phyloP scores from a whole-genome alignment of 2,329 filamentous ascomycete species.

The Xylaria sp. region DNA sequence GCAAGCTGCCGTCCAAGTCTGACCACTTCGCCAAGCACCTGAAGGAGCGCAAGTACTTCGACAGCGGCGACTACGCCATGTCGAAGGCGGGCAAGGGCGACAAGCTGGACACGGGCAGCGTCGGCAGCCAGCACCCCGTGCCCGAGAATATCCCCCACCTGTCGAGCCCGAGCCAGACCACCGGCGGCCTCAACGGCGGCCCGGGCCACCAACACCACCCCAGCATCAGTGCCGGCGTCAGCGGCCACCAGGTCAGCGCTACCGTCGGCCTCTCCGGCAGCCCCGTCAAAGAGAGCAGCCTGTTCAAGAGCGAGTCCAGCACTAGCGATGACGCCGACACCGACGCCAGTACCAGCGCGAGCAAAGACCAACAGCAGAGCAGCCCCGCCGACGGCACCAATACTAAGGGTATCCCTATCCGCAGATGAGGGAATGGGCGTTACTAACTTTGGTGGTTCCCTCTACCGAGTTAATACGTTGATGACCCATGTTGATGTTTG shows the following conservation, averaged over 20 bases:
- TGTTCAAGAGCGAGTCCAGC: conserved; percentile 84
- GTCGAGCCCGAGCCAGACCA: conserved; percentile 68
- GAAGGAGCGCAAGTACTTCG: conserved; percentile 99
- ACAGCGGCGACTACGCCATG: conserved; percentile 95
- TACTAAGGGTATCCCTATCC: conserved; percentile 69
- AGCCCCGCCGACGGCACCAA: conserved; percentile 58
- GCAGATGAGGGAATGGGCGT: conserved; percentile 58
- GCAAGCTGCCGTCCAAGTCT: conserved; percentile 95
- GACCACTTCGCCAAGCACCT: conserved; percentile 98
- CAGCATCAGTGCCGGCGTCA: conserved; percentile 53
- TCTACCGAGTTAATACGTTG: neutral
- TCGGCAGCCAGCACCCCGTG: conserved; percentile 93
- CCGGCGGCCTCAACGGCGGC: conserved; percentile 54
- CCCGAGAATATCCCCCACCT: conserved; percentile 96
- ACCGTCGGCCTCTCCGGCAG: conserved; percentile 67
- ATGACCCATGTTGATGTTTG: neutral
- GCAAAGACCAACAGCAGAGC: conserved; percentile 54
- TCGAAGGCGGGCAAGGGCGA: conserved; percentile 97
- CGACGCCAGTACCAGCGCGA: too few relatives aligned
- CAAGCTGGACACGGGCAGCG: conserved; percentile 89
- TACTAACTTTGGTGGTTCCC: neutral
- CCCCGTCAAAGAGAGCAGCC: conserved; percentile 90
- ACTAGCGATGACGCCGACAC: conserved; percentile 59
- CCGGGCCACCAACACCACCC: conserved; percentile 49
- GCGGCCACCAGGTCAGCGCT: conserved; percentile 54